These are phyloP conservation scores for Zygoascus flipseniorum DNA, from an alignment of 805 yeast genomes.

Conservation along the genomic window DNA sequence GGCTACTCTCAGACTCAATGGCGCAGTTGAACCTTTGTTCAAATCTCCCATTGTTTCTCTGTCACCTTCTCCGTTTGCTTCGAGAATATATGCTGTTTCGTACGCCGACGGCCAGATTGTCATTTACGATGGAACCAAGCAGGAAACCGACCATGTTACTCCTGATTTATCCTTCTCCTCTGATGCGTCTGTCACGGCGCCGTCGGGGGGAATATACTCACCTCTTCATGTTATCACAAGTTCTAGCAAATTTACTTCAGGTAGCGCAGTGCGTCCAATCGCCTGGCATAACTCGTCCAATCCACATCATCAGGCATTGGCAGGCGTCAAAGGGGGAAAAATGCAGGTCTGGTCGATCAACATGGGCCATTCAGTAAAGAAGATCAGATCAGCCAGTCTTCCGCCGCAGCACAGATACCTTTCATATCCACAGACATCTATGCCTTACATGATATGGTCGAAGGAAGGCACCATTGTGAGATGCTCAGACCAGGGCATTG, in stretches of 20 bases:
- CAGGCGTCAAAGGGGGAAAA: background rate
- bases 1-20: background rate
- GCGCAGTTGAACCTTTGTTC: background rate
- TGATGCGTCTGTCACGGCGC: background rate
- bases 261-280: background rate
- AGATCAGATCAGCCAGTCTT: background rate
- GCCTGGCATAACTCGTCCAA: conserved; percentile 1
- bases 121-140: background rate
- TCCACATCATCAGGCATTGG: conserved; percentile 1
- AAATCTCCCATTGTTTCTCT: background rate
- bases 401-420: background rate
- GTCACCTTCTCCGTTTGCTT: background rate
- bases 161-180: background rate
- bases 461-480: background rate
- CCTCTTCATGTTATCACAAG: background rate
- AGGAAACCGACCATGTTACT: background rate
- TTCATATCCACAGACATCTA: background rate
- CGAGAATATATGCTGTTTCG: conserved; percentile 1
- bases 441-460: background rate
- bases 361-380: background rate
- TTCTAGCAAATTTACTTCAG: background rate
- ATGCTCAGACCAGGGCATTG: background rate
- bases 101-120: background rate
- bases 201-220: background rate
- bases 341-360: background rate